These are phyloP conservation scores for Fusarium lyarnte DNA, from an alignment of 2,329 filamentous ascomycete genomes.

Conservation along the genomic window DNA sequence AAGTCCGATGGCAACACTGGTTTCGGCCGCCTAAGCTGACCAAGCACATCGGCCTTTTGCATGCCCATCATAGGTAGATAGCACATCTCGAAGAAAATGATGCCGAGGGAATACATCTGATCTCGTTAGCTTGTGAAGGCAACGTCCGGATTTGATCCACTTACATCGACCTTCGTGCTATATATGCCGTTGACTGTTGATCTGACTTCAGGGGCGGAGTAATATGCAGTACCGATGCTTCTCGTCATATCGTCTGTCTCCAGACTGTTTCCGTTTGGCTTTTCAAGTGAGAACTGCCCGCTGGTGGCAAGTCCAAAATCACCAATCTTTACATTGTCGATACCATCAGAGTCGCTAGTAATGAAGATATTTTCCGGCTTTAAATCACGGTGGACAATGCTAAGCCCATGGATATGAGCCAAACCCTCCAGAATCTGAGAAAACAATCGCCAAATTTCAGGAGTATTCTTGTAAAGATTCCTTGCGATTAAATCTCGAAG, in stretches of 20 bases:
- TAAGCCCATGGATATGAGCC: constrained; percentile 86
- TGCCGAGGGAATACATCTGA: constrained; percentile 93
- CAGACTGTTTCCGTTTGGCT: constrained; percentile 51
- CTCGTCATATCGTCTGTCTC: constrained; percentile 73
- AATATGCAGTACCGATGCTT: constrained; percentile 82
- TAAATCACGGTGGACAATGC: constrained; percentile 93
- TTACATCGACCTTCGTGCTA: constrained; percentile 89
- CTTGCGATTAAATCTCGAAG: constrained; percentile 86
- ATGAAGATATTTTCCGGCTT: constrained; percentile 99
- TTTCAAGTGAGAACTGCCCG: constrained; percentile 77
- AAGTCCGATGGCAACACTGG: constrained; percentile 80
- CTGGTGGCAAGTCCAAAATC: constrained; percentile 96
- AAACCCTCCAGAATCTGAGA: constrained; percentile 91
- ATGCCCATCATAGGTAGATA: constrained; percentile 73
- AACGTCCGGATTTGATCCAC: constrained; percentile 42
- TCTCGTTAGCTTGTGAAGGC: constrained; percentile 9
- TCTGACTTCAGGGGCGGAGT: constrained; percentile 91
- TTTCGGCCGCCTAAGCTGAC: constrained; percentile 72
- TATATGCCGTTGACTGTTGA: constrained; percentile 80
- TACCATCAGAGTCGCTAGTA: constrained; percentile 70
- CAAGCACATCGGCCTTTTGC: constrained; percentile 71
- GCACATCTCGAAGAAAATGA: constrained; percentile 99
- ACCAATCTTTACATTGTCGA: constrained; percentile 92
- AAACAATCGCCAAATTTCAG: constrained; percentile 90
- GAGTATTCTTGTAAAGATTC: constrained; percentile 75